Evolutionary conservation across 2,329 filamentous ascomycete species (phyloP).

Genomic region (Amauroascus verrucosus): DNA sequence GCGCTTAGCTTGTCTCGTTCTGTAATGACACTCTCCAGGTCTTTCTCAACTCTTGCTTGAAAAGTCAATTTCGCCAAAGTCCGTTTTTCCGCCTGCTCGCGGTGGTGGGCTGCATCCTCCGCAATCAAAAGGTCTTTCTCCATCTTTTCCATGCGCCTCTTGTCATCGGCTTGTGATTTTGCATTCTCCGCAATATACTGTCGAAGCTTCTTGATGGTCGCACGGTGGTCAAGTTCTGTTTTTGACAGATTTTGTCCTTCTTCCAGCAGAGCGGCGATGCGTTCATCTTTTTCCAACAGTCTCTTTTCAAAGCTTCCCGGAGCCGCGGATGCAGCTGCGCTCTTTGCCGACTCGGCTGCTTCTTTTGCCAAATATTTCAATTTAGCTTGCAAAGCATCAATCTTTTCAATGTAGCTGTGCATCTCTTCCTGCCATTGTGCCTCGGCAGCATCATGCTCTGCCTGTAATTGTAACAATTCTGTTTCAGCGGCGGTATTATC

Average conservation of each 20-base stretch:
- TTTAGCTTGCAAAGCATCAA: constrained; percentile 86
- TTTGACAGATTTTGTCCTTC: constrained; percentile 84
- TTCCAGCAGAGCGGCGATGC: constrained; percentile 79
- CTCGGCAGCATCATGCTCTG: constrained; percentile 43
- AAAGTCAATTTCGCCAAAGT: constrained; percentile 46
- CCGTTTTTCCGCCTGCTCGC: constrained; percentile 49
- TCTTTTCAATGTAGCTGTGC: constrained; percentile 72
- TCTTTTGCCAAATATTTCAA: constrained; percentile 77
- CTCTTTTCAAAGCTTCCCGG: constrained; percentile 63
- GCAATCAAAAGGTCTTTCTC: constrained; percentile 44
- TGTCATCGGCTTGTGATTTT: constrained; percentile 40
- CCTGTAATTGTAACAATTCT: constrained; percentile 40
- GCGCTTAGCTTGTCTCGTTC: constrained; percentile 55
- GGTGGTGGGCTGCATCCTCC: constrained; percentile 50
- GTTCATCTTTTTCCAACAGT: constrained; percentile 78
- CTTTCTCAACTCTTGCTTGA: constrained; percentile 44
- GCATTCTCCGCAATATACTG: constrained; percentile 43
- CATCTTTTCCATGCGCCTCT: constrained; percentile 49
- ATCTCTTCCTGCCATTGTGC: constrained; percentile 68
- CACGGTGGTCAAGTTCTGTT: constrained; percentile 73
- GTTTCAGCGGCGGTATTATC: constrained; percentile 31
- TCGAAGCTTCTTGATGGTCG: constrained; percentile 69
- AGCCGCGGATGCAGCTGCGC: constrained; percentile 52
- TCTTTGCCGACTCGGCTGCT: constrained; percentile 63
- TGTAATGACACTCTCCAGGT: constrained; percentile 51